Conservation (phyloP, 257 asterid species). For the Plantago major region DNA sequence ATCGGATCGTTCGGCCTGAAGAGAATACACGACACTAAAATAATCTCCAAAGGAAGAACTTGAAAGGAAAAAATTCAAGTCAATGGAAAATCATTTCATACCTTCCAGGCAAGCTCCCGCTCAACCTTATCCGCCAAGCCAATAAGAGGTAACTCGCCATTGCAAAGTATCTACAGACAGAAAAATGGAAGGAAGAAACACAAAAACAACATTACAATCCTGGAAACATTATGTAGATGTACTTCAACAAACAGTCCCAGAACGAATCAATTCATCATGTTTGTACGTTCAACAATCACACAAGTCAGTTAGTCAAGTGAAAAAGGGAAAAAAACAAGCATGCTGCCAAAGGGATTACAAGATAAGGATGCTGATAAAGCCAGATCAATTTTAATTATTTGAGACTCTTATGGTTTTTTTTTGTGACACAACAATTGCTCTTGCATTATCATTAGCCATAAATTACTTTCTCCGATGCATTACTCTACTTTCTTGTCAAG, state of each 20-base stretch:
- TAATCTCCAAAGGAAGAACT: constrained; percentile 16
- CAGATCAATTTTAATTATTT: too few species aligned
- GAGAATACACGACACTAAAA: constrained; percentile 20
- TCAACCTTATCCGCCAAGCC: constrained; percentile 86
- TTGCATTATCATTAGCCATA: too few species aligned
- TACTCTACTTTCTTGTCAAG: too few species aligned
- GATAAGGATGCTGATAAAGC: too few species aligned
- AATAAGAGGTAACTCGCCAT: constrained; percentile 90
- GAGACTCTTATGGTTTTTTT: too few species aligned
- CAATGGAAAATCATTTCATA: constrained; percentile 25
- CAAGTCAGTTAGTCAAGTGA: too few species aligned
- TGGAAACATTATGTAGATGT: constrained; percentile 1
- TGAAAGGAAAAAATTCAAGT: constrained; percentile 13
- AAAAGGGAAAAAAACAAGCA: too few species aligned
- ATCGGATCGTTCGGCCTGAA: constrained; percentile 94
- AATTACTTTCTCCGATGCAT: too few species aligned
- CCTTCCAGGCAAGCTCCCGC: constrained; percentile 97
- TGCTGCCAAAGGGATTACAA: too few species aligned
- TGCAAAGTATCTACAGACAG: constrained; percentile 70
- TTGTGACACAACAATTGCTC: too few species aligned
- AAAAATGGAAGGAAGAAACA: neutral
- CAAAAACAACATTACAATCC: neutral
- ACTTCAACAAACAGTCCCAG: neutral
- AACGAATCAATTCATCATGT: too few species aligned
- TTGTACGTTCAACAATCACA: too few species aligned